A percentile compares a stretch with the other conserved stretches of the same genome.
Conservation (phyloP, 192 early-diverging fungal species). For the Coemansia sp. region DNA sequence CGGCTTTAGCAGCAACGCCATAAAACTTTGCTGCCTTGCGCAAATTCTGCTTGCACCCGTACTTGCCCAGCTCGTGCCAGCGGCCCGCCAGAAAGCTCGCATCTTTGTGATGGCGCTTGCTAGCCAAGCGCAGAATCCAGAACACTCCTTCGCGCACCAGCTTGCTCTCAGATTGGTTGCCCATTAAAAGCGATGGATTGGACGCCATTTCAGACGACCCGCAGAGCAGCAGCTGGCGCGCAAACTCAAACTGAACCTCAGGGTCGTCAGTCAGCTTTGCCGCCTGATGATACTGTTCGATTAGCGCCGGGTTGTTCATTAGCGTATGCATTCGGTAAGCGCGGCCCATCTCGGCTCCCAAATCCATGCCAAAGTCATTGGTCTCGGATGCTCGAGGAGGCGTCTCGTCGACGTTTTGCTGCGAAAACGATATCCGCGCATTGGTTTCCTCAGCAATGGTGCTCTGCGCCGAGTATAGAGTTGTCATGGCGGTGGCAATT, state of each 20-base stretch:
- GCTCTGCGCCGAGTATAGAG: slow-evolving; percentile 45
- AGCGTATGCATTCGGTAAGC: slow-evolving; percentile 51
- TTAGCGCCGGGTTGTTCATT: slow-evolving; percentile 47
- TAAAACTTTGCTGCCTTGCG: slow-evolving; percentile 48
- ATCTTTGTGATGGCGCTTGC: slow-evolving; percentile 36
- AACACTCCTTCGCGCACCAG: slow-evolving; percentile 52
- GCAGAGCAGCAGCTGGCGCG: slow-evolving; percentile 56
- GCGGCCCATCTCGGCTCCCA: slow-evolving; percentile 40
- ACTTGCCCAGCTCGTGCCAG: slow-evolving; percentile 53
- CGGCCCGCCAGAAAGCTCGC: slow-evolving; percentile 50
- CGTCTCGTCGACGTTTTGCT: slow-evolving; percentile 13
- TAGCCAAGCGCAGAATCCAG: slow-evolving; percentile 51
- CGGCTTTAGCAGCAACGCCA: slow-evolving; percentile 27
- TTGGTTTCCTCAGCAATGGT: slow-evolving; percentile 32
- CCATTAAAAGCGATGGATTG: slow-evolving; percentile 15
- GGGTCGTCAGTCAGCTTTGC: slow-evolving; percentile 71
- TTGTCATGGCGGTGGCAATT: slow-evolving; percentile 45
- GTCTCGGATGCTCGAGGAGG: slow-evolving; percentile 18
- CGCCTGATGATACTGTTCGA: slow-evolving; percentile 66
- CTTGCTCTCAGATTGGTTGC: slow-evolving; percentile 28
- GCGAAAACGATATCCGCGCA: slow-evolving; percentile 42
- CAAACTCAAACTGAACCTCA: slow-evolving; percentile 72
- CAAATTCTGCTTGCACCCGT: slow-evolving; percentile 37
- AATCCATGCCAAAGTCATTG: slow-evolving; percentile 46
- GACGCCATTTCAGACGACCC: slow-evolving; percentile 48